phyloP scores from a whole-genome alignment of 352 stramenopile genomes.

The Phytophthora cactorum region DNA sequence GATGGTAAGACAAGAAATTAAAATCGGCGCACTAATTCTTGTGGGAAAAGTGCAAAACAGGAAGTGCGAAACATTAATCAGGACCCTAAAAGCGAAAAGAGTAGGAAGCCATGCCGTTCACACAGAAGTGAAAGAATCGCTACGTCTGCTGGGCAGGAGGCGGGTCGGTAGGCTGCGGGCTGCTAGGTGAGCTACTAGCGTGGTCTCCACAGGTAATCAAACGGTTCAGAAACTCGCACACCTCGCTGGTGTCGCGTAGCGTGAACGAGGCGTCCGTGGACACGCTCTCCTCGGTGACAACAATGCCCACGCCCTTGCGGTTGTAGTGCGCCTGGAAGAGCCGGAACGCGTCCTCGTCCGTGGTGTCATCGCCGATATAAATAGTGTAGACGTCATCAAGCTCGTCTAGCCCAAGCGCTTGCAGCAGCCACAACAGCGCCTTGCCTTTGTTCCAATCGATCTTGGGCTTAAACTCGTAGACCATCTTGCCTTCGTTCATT shows the following conservation, averaged over 20 bases:
- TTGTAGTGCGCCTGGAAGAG: slow-evolving; percentile 62
- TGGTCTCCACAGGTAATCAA: slow-evolving; percentile 51
- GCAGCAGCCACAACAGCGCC: slow-evolving; percentile 85
- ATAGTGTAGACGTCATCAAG: slow-evolving; percentile 88
- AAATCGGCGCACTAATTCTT: neutral
- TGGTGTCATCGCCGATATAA: slow-evolving; percentile 93
- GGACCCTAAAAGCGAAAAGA: neutral
- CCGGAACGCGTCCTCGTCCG: slow-evolving; percentile 87
- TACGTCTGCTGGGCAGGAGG: slow-evolving; percentile 14
- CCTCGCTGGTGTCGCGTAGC: slow-evolving; percentile 77
- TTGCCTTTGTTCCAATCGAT: slow-evolving; percentile 94
- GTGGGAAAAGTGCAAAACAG: neutral
- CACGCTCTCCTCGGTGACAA: slow-evolving; percentile 80
- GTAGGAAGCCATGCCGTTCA: neutral
- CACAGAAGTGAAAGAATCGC: neutral
- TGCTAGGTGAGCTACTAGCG: slow-evolving; percentile 30
- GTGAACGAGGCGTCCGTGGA: slow-evolving; percentile 77
- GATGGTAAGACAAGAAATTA: neutral
- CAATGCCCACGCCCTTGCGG: slow-evolving; percentile 81
- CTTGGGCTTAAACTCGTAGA: slow-evolving; percentile 92
- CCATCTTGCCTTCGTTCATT: slow-evolving; percentile 88
- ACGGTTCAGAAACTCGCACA: slow-evolving; percentile 76
- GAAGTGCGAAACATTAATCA: slow-evolving; percentile 15
- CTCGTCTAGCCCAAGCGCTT: slow-evolving; percentile 74
- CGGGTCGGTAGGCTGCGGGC: slow-evolving; percentile 16